Evolutionary conservation across 345 rosid species (phyloP).

Genomic region (Pistacia vera): DNA sequence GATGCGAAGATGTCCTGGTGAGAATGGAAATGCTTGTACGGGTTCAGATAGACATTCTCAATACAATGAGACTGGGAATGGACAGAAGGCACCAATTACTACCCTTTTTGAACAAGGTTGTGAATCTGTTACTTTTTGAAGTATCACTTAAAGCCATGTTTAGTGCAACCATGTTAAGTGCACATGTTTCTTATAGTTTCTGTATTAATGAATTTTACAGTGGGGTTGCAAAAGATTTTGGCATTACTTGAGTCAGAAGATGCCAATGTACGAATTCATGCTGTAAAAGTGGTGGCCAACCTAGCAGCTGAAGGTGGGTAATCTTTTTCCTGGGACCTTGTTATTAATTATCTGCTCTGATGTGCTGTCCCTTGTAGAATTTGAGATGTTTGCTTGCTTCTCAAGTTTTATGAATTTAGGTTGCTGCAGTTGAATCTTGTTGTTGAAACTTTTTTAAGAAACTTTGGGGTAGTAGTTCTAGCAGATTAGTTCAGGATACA

Average conservation of each 20-base stretch:
- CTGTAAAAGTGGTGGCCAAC: slow-evolving; percentile 98
- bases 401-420: not conserved
- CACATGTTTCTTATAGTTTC: slow-evolving; percentile 16
- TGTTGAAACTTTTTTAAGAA: not conserved
- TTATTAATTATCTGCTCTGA: not conserved
- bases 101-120: slow-evolving; percentile 91
- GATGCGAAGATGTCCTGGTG: slow-evolving; percentile 74
- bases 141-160: not conserved
- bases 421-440: not conserved
- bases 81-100: slow-evolving; percentile 70
- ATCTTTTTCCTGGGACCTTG: slow-evolving; percentile 4
- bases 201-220: slow-evolving; percentile 39
- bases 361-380: not conserved
- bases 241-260: slow-evolving; percentile 92
- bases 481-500: not conserved
- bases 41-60: slow-evolving; percentile 64
- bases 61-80: slow-evolving; percentile 54
- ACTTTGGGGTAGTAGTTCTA: not conserved
- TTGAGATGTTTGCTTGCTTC: no score
- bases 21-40: slow-evolving; percentile 48
- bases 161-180: not conserved
- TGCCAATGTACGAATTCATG: slow-evolving; percentile 90
- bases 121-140: not conserved
- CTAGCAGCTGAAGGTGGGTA: slow-evolving; percentile 93
- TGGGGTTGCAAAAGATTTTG: slow-evolving; percentile 87